phyloP scores from a whole-genome alignment of 257 asterid species.

The Solanum dulcamara region DNA sequence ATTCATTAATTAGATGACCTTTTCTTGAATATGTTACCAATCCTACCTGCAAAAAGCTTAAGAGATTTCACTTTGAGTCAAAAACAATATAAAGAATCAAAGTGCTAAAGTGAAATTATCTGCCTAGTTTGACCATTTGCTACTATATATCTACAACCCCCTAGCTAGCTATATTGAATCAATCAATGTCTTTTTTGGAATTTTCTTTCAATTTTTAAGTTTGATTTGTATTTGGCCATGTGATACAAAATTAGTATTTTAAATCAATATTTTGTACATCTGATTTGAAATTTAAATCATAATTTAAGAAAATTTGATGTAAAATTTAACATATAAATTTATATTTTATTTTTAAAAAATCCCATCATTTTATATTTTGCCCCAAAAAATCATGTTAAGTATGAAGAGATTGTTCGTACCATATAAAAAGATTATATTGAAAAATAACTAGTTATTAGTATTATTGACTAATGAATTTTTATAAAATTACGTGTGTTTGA shows the following conservation, averaged over 20 bases:
- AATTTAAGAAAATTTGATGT: too few relatives aligned
- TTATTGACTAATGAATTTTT: too few relatives aligned
- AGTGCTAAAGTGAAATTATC: not conserved
- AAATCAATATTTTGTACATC: too few relatives aligned
- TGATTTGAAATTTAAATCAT: too few relatives aligned
- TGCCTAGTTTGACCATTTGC: conserved; percentile 11
- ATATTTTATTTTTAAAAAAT: too few relatives aligned
- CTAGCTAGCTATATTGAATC: not conserved
- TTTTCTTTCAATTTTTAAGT: not conserved
- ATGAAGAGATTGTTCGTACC: not conserved
- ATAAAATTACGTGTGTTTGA: not conserved
- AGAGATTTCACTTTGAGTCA: not conserved
- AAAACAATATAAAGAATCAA: not conserved
- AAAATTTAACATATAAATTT: not conserved
- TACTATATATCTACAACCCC: not conserved
- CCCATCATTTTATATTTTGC: too few relatives aligned
- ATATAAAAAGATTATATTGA: too few relatives aligned
- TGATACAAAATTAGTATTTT: too few relatives aligned
- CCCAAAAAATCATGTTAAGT: too few relatives aligned
- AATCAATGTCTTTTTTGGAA: not conserved
- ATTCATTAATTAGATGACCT: not conserved
- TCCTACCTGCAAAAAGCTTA: not conserved
- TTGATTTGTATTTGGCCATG: too few relatives aligned
- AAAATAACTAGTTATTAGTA: too few relatives aligned
- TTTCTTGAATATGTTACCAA: conserved; percentile 4